phyloP scores from a whole-genome alignment of 2,329 filamentous ascomycete species.

The Ceratocystis harringtonii region DNA sequence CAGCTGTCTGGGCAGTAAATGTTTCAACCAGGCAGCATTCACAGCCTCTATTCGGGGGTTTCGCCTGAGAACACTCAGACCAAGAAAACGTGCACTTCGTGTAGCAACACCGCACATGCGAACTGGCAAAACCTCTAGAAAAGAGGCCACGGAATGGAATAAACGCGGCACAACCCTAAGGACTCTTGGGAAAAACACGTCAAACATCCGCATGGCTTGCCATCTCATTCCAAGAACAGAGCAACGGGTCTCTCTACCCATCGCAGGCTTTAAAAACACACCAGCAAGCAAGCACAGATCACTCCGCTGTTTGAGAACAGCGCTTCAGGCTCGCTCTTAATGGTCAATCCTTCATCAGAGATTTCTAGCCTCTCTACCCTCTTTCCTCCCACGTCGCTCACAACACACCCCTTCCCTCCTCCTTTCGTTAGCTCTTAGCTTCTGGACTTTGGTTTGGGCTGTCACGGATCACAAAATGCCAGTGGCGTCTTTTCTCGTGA shows the following conservation, averaged over 20 bases:
- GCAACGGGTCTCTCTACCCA: neutral
- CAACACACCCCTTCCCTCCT: neutral
- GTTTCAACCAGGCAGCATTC: neutral
- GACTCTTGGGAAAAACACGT: no score
- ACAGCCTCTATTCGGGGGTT: neutral
- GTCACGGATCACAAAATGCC: neutral
- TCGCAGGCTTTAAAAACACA: neutral
- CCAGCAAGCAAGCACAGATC: neutral
- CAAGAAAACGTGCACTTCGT: no score
- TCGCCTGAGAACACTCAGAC: neutral
- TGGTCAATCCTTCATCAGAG: slow-evolving; percentile 3
- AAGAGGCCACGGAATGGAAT: no score
- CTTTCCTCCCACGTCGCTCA: neutral
- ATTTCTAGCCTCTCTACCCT: neutral
- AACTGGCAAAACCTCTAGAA: no score
- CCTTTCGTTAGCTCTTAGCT: neutral
- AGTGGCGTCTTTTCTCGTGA: neutral
- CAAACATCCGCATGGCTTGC: neutral
- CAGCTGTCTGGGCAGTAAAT: neutral
- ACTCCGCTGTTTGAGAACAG: neutral
- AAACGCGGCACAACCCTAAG: no score
- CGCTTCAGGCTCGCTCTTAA: neutral
- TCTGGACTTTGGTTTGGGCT: neutral
- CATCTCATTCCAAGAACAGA: neutral
- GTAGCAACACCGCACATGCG: no score